Evolutionary conservation across 1,139 yeast species (phyloP), one percentile per base, ranked within the genome.

Genomic region (Scheffersomyces stambukii): DNA sequence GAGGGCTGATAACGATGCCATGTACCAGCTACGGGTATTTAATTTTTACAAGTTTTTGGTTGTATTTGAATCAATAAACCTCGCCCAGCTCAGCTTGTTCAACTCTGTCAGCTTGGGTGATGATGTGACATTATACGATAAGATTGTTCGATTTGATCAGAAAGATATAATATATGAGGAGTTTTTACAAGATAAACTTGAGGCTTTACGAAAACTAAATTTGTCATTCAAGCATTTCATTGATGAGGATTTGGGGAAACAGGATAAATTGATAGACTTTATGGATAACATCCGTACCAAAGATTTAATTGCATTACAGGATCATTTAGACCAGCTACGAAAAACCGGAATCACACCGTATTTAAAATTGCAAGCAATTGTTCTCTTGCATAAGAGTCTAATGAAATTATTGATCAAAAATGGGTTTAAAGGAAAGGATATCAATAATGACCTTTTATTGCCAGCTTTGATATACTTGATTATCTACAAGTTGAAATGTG

Each of bases 391-490:
- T 35, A 63, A 62, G 38, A 34, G 40, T 12, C 36, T 65, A 20
- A 52, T 61, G 21, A 31, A 37, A 14, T 32, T 60, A n/a, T 21
- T 48, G 57, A 15, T 37, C 57, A 5, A 37, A 35, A 16, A 35
- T 32, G 38, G 44, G 11, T 38, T 48, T 25, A 44, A 50, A 25
- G 42, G 41, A 12, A 50, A 50, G 29, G 37, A 55, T 23, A 53
- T 66, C 25, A 63, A 55, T 42, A 65, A 64, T 41, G 73, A 66
- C 36, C 41, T 62, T 14, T 44, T 66, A 23, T 50, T 66, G 21
- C 73, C 72, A 2, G 44, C 60, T 3, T 48, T 66, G 33, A 66
- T 66, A 16, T 63, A 60, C 38, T 43, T 62, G 29, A 42, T 64
- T 18, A 52, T 66, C 14, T 51, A 58, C 36, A 48, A 51, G 31